Percentiles rank a stretch among this genome's conserved stretches.
phyloP scores from a whole-genome alignment of 306 rosid species.

The Cajanus cajan region DNA sequence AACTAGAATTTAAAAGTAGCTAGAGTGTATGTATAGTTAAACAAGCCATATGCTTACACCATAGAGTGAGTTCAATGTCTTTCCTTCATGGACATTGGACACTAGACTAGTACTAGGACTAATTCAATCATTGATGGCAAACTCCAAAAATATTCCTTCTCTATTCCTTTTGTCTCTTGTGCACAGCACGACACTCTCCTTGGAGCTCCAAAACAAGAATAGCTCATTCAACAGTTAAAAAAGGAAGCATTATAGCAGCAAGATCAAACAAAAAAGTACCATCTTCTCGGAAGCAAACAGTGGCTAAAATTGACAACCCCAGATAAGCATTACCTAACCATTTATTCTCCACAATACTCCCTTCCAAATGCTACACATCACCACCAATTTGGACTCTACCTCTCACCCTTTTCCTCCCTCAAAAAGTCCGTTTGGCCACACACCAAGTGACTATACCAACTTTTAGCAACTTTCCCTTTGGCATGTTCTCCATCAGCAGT shows the following conservation, averaged over 20 bases:
- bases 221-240: conserved; percentile 24
- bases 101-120: conserved; percentile 6
- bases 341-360: conserved; percentile 61
- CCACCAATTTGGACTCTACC: conserved; percentile 56
- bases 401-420: conserved; percentile 44
- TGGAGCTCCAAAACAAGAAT: conserved; percentile 31
- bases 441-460: conserved; percentile 61
- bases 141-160: conserved; percentile 60
- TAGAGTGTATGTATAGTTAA: not conserved
- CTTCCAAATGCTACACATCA: conserved; percentile 78
- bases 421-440: conserved; percentile 63
- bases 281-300: conserved; percentile 34
- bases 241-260: conserved; percentile 26
- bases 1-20: not conserved
- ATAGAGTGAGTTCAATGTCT: not conserved
- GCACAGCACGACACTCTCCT: conserved; percentile 36
- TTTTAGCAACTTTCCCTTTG: conserved; percentile 50
- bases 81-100: conserved; percentile 32
- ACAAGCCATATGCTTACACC: not conserved
- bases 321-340: conserved; percentile 76
- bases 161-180: conserved; percentile 57
- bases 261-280: conserved; percentile 38
- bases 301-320: conserved; percentile 47
- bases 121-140: conserved; percentile 45
- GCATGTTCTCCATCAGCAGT: conserved; percentile 42